These are phyloP conservation scores for Trametes maxima DNA, from an alignment of 768 basidiomycete species.

Conservation along the genomic window DNA sequence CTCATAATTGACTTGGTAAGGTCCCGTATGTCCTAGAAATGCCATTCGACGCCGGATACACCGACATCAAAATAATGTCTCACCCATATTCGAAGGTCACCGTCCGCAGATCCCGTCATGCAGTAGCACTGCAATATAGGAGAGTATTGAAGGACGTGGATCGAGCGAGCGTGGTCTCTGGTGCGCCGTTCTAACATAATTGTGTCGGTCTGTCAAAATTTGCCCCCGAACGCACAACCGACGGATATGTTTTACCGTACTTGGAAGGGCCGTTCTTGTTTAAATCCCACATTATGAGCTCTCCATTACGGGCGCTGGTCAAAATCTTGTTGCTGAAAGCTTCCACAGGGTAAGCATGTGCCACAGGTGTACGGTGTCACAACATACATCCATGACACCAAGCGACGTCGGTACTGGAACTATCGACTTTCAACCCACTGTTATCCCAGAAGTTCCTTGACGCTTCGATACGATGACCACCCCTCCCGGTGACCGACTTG, in stretches of 20 bases:
- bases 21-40: conserved; percentile 64
- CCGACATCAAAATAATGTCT: conserved; percentile 24
- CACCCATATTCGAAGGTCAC: conserved; percentile 81
- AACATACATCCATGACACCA: conserved; percentile 62
- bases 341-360: conserved; percentile 31
- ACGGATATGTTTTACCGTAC: conserved; percentile 51
- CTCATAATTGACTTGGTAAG: conserved; percentile 68
- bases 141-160: conserved; percentile 70
- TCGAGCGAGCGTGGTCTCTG: conserved; percentile 72
- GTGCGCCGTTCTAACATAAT: conserved; percentile 49
- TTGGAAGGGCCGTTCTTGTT: conserved; percentile 67
- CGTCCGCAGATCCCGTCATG: conserved; percentile 80
- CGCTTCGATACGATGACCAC: conserved; percentile 68
- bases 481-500: conserved; percentile 55
- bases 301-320: conserved; percentile 80
- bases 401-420: conserved; percentile 77
- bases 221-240: not conserved
- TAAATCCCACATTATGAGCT: conserved; percentile 83
- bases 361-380: not conserved
- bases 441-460: conserved; percentile 80
- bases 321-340: conserved; percentile 75
- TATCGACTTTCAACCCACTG: conserved; percentile 77
- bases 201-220: not conserved
- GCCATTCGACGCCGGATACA: not conserved
- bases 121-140: conserved; percentile 70